Evolutionary conservation across 139 green algal species (phyloP).

Genomic region (Micractinium conductrix): DNA sequence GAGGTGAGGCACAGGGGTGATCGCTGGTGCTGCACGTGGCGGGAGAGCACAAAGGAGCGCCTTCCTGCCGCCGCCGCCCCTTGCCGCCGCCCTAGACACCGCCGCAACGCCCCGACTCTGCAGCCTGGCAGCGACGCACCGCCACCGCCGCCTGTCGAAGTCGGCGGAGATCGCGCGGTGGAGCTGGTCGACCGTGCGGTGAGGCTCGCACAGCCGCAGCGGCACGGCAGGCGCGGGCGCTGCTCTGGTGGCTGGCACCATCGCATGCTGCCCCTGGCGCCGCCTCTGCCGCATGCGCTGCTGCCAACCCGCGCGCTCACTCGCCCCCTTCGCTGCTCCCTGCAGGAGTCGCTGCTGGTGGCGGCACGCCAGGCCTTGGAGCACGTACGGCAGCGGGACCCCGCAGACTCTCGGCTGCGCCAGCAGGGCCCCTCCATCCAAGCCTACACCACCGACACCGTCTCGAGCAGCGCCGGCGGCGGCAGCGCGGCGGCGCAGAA

Average conservation of each 20-base stretch:
- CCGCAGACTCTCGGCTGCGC: constrained; percentile 25
- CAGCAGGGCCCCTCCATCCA: not conserved
- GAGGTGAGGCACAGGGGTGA: not conserved
- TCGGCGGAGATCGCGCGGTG: constrained; percentile 30
- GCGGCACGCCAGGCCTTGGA: constrained; percentile 55
- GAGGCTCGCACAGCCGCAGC: not conserved
- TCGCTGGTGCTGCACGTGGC: not conserved
- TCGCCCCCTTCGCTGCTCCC: not conserved
- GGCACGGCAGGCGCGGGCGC: not conserved
- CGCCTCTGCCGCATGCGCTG: not conserved
- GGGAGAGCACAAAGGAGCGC: not conserved
- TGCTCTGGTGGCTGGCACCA: not conserved
- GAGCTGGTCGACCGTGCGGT: constrained; percentile 58
- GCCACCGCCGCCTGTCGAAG: not conserved
- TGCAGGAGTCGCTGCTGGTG: constrained; percentile 52
- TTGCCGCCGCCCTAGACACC: not conserved
- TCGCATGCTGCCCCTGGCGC: not conserved
- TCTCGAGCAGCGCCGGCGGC: not conserved
- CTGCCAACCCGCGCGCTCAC: not conserved
- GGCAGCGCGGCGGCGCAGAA: not conserved
- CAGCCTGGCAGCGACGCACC: not conserved
- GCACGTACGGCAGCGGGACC: constrained; percentile 34
- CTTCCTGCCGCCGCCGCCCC: not conserved
- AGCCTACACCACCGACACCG: not conserved
- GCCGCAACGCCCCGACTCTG: not conserved